A percentile compares a stretch with the other conserved stretches of the same genome.
Conservation (phyloP, 441 rosid species). For the Erodium texanum region DNA sequence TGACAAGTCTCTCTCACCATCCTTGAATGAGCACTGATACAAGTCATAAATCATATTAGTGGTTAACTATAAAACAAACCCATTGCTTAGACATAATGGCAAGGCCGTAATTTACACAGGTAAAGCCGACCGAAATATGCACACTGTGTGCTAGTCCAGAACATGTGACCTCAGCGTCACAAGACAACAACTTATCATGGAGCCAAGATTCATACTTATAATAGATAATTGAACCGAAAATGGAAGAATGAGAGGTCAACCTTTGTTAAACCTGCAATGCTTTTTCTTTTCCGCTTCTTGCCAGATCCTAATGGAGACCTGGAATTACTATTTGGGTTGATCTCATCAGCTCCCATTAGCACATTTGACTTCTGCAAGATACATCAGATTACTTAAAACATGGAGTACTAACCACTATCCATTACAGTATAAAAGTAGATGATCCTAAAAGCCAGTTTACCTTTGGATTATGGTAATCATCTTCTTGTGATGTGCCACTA, state of each 20-base stretch:
- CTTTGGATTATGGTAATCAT: conserved; percentile 40
- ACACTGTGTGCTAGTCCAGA: not conserved
- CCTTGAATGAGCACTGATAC: conserved; percentile 56
- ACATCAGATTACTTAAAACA: conserved; percentile 11
- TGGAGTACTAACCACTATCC: conserved; percentile 9
- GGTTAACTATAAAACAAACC: not conserved
- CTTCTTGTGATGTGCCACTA: conserved; percentile 35
- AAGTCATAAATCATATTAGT: conserved; percentile 21
- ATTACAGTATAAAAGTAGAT: conserved; percentile 8
- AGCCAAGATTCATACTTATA: too few relatives aligned
- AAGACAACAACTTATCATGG: too few relatives aligned
- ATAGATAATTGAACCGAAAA: conserved; percentile 8
- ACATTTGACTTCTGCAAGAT: conserved; percentile 28
- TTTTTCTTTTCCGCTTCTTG: conserved; percentile 74
- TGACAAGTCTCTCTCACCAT: conserved; percentile 42
- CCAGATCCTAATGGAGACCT: conserved; percentile 53
- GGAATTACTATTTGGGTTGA: conserved; percentile 20
- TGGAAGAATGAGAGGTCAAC: conserved; percentile 24
- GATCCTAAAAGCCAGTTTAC: conserved; percentile 28
- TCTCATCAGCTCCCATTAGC: conserved; percentile 32
- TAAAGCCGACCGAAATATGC: not conserved
- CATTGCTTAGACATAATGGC: not conserved
- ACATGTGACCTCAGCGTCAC: not conserved
- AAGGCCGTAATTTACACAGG: too few relatives aligned
- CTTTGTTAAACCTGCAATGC: conserved; percentile 70